phyloP scores from a whole-genome alignment of 1,139 yeast genomes.

The Nakaseomyces glabratus region DNA sequence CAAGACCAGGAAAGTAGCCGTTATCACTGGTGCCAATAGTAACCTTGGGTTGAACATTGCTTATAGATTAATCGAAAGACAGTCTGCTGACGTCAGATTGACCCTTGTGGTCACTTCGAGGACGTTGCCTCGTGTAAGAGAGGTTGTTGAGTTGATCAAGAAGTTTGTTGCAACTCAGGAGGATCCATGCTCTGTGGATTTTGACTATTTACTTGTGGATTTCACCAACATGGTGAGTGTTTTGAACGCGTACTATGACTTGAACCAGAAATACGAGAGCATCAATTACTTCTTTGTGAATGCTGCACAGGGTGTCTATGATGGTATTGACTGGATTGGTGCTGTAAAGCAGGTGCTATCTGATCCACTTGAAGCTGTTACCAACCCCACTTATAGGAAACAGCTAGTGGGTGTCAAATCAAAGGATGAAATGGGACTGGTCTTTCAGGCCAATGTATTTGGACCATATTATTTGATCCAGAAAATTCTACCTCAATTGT shows the following conservation, averaged over 20 bases:
- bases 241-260: constrained; percentile 61
- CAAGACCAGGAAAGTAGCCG: constrained; percentile 39
- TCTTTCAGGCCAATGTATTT: constrained; percentile 90
- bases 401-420: constrained; percentile 71
- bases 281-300: constrained; percentile 76
- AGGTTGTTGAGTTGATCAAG: constrained; percentile 58
- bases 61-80: constrained; percentile 56
- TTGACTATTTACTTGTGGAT: constrained; percentile 79
- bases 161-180: constrained; percentile 37
- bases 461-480: constrained; percentile 83
- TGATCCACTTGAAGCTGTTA: constrained; percentile 69
- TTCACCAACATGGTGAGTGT: constrained; percentile 88
- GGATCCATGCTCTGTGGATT: constrained; percentile 55
- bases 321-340: constrained; percentile 75
- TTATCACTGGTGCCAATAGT: constrained; percentile 62
- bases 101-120: constrained; percentile 84
- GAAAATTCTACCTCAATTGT: constrained; percentile 46
- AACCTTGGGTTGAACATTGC: constrained; percentile 83
- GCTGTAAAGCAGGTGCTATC: constrained; percentile 59
- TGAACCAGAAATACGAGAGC: constrained; percentile 50
- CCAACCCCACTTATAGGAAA: constrained; percentile 74
- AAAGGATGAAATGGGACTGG: constrained; percentile 67
- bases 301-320: constrained; percentile 83
- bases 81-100: constrained; percentile 45
- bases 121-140: constrained; percentile 73